These are phyloP conservation scores for Chaetomium cochliodes DNA, from an alignment of 495 filamentous ascomycete genomes.

Conservation along the genomic window DNA sequence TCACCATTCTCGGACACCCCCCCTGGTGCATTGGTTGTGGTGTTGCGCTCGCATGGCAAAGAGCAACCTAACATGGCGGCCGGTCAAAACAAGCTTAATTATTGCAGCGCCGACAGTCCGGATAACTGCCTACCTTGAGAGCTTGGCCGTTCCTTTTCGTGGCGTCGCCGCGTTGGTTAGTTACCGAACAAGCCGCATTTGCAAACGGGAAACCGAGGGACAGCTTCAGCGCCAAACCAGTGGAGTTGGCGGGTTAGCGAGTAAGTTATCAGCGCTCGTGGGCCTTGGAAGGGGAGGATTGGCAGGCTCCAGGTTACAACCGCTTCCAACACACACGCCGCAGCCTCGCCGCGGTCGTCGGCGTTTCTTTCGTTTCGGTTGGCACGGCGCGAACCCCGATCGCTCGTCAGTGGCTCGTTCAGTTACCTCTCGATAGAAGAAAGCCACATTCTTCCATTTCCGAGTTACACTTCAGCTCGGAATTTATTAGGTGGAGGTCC, in stretches of 20 bases:
- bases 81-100: conserved; percentile 14
- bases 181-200: not conserved
- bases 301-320: too few relatives aligned
- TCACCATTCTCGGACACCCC: not conserved
- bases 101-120: not conserved
- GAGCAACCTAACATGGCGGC: not conserved
- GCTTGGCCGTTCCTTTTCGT: not conserved
- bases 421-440: too few relatives aligned
- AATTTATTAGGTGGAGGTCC: too few relatives aligned
- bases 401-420: too few relatives aligned
- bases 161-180: not conserved
- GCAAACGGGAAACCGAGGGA: not conserved
- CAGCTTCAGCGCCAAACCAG: not conserved
- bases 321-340: not conserved
- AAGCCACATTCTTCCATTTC: too few relatives aligned
- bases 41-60: not conserved
- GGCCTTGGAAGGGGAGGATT: too few relatives aligned
- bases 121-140: not conserved
- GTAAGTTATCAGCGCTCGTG: too few relatives aligned
- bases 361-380: conserved; percentile 20
- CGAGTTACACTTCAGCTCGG: not conserved
- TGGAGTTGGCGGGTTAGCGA: too few relatives aligned
- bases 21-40: not conserved
- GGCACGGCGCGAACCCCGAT: too few relatives aligned
- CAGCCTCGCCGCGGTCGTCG: conserved; percentile 31